Evolutionary conservation across 176 grass and related monocot genomes (phyloP).

Genomic region (Dactylis glomerata): DNA sequence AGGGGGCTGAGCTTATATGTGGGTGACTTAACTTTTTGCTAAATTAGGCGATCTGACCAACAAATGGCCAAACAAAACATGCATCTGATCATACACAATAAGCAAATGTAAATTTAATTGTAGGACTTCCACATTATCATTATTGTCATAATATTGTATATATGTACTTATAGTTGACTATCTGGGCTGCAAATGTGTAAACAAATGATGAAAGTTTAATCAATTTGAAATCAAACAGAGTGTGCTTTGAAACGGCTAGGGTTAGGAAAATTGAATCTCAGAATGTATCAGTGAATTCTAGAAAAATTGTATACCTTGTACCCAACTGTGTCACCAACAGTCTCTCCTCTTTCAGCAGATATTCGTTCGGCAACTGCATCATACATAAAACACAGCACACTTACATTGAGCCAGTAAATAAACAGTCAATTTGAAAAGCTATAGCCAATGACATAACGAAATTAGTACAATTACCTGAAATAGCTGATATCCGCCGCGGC

Average conservation of each 20-base stretch:
- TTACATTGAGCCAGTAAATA: slow-evolving; percentile 1
- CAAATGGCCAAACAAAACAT: slow-evolving; percentile 5
- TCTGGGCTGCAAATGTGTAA: neutral
- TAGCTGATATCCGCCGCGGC: slow-evolving; percentile 91
- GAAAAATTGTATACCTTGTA: slow-evolving; percentile 70
- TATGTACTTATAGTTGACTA: neutral
- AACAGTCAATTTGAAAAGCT: neutral
- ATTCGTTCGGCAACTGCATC: slow-evolving; percentile 90
- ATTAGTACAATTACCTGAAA: slow-evolving; percentile 63
- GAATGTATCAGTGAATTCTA: slow-evolving; percentile 28
- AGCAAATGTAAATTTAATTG: neutral
- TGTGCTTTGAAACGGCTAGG: slow-evolving; percentile 12
- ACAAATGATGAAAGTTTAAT: slow-evolving; percentile 5
- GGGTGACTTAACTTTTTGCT: neutral
- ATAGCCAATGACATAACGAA: neutral
- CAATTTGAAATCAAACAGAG: neutral
- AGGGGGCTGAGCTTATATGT: neutral
- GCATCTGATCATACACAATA: neutral
- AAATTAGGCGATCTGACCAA: neutral
- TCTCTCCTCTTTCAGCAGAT: slow-evolving; percentile 88
- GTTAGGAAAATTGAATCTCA: neutral
- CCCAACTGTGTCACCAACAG: slow-evolving; percentile 85
- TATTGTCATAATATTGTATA: neutral
- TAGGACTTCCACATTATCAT: neutral
- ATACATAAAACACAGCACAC: slow-evolving; percentile 12